Base-by-base conservation (phyloP, 768 basidiomycete species). In the Leccinum longicurvipes region DNA sequence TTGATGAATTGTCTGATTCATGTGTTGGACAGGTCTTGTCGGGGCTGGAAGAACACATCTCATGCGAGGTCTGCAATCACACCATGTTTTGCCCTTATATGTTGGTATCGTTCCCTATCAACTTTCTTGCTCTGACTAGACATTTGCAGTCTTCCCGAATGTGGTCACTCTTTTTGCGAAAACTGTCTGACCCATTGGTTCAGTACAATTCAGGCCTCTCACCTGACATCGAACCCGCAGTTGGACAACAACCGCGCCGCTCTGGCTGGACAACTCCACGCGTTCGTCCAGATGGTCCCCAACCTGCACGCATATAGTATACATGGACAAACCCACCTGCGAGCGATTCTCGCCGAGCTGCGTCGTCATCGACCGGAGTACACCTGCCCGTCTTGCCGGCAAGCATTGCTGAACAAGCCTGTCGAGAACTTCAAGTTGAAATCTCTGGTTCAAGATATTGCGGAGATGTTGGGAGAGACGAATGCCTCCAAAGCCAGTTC, bases 341-440 rank as follows among this genome's bases (percentile, higher is more conserved):
- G 51, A 11, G 58, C 61, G 1, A 6, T 70, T 23, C 60, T 68
- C 39, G 42, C 53, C 39, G 49, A 63, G 54, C 15, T 63, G 63
- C 61, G 58, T 65, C 73, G 39, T 59, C 57, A 67, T 59, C 58
- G 74, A 32, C 86, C 85, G 0, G 65, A 76, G 28, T 89, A 85
- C 60, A 82, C 82, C 2, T 91, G 88, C 55, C 88, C 88, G 4
- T 81, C 80, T 5, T 90, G 88, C 62, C 76, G 88, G 50, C 73
- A 77, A 46, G 61, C 66, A 14, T 79, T 85, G 10, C 66, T 70
- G 28, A 74, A 63, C 12, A 76, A 74, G 21, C 88, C 88, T 0
- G 74, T 79, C 0, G 84, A 89, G 61, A 79, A 79, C 45, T 90
- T 81, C 65, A 74, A 76, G 6, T 67, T 89, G 49, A 89, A 89